Conservation (phyloP, 192 early-diverging fungal genomes). For the Backusella westeae region DNA sequence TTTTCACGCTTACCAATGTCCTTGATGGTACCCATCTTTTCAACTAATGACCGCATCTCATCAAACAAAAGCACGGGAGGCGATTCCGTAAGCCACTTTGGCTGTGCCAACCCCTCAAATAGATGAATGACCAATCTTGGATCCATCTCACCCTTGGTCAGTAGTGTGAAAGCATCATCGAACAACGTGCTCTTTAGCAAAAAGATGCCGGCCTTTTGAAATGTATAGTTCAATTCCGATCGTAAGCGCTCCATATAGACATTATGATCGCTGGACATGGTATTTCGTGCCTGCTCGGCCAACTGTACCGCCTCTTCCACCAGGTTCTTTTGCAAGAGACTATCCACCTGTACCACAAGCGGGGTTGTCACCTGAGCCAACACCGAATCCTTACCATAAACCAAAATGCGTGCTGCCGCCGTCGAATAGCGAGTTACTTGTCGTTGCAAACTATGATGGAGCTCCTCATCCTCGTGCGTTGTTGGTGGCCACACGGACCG, state of each 20-base stretch:
- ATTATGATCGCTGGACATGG: conserved; percentile 43
- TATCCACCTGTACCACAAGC: conserved; percentile 55
- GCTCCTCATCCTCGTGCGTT: conserved; percentile 8
- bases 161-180: conserved; percentile 59
- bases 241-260: conserved; percentile 47
- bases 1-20: conserved; percentile 43
- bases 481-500: conserved; percentile 6
- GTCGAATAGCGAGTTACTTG: conserved; percentile 32
- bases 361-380: conserved; percentile 60
- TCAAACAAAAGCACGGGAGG: conserved; percentile 38
- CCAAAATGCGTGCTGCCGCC: conserved; percentile 49
- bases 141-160: conserved; percentile 65
- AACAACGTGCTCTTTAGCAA: conserved; percentile 63
- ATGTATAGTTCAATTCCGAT: conserved; percentile 54
- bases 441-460: conserved; percentile 10
- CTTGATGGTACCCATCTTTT: conserved; percentile 39
- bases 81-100: conserved; percentile 25
- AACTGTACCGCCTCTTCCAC: conserved; percentile 63
- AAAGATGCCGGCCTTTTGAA: conserved; percentile 63
- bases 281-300: conserved; percentile 47
- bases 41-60: conserved; percentile 34
- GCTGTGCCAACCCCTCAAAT: conserved; percentile 41
- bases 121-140: conserved; percentile 53
- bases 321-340: conserved; percentile 52
- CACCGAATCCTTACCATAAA: conserved; percentile 57